These are phyloP conservation scores for Tuber microsphaerosporum DNA, from an alignment of 495 filamentous ascomycete genomes.

Conservation along the genomic window DNA sequence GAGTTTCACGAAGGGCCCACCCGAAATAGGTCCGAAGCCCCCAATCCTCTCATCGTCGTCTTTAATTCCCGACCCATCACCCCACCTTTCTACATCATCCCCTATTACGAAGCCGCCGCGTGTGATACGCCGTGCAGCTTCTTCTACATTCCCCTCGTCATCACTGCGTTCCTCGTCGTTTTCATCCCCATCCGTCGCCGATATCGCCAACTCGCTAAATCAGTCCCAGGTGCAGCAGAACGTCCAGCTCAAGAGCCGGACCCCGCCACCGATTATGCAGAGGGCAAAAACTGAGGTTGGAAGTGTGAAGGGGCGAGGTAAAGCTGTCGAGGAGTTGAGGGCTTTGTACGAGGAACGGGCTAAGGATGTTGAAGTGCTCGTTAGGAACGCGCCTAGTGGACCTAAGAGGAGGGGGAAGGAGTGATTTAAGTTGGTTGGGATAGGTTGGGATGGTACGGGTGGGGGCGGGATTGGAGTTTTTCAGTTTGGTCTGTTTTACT, in stretches of 20 bases:
- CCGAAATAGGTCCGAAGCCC: conserved; percentile 2
- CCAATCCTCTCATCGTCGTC: conserved; percentile 26
- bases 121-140: conserved; percentile 26
- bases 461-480: background rate
- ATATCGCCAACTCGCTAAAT: conserved; percentile 33
- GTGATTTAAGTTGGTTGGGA: conserved; percentile 6
- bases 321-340: conserved; percentile 31
- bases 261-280: conserved; percentile 11
- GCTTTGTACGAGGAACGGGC: conserved; percentile 33
- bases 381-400: conserved; percentile 21
- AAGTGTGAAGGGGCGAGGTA: conserved; percentile 22
- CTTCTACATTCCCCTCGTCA: conserved; percentile 27
- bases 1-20: background rate
- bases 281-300: conserved; percentile 27
- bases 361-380: conserved; percentile 29
- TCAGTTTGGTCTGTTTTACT: background rate
- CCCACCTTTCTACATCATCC: conserved; percentile 18
- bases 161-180: conserved; percentile 21
- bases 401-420: conserved; percentile 32
- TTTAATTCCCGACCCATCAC: conserved; percentile 27
- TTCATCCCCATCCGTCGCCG: conserved; percentile 14
- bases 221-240: conserved; percentile 32
- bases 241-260: conserved; percentile 10
- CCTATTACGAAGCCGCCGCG: conserved; percentile 25
- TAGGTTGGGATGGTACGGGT: background rate